These are phyloP conservation scores for Paramarasmius palmivorus DNA, from an alignment of 1,284 basidiomycete genomes.

Conservation along the genomic window DNA sequence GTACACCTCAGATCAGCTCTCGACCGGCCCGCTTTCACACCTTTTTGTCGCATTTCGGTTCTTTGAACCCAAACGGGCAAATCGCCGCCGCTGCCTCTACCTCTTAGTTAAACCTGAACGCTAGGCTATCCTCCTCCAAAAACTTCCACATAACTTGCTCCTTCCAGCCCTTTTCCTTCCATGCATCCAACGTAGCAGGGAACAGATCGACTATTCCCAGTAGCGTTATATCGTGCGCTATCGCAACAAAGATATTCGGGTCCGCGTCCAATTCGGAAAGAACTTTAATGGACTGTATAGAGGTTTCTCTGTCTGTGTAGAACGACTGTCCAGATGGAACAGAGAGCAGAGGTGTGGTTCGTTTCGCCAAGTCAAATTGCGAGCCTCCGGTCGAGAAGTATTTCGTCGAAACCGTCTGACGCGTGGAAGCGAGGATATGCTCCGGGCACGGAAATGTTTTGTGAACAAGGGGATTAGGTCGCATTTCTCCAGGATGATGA, in stretches of 20 bases:
- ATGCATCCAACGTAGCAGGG: slow-evolving; percentile 18
- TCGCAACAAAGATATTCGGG: slow-evolving; percentile 19
- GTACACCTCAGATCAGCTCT: no score
- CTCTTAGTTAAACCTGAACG: slow-evolving; percentile 14
- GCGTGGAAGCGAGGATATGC: slow-evolving; percentile 11
- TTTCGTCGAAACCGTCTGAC: slow-evolving; percentile 10
- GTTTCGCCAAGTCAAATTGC: slow-evolving; percentile 14
- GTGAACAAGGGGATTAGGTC: slow-evolving; percentile 18
- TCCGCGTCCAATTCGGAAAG: slow-evolving; percentile 20
- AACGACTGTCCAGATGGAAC: slow-evolving; percentile 3
- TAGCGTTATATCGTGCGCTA: slow-evolving; percentile 20
- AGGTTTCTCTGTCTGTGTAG: slow-evolving; percentile 4
- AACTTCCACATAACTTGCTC: slow-evolving; percentile 20
- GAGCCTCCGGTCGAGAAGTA: slow-evolving; percentile 11
- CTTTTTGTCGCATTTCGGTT: no score
- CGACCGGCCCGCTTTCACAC: no score
- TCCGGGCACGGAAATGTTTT: slow-evolving; percentile 17
- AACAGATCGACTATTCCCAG: slow-evolving; percentile 16
- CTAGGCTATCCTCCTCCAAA: slow-evolving; percentile 17
- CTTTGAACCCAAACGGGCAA: no score
- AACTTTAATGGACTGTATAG: slow-evolving; percentile 3
- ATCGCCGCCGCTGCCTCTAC: no score
- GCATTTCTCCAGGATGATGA: slow-evolving; percentile 24
- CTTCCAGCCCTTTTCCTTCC: slow-evolving; percentile 25
- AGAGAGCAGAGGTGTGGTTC: slow-evolving; percentile 15